phyloP scores from a whole-genome alignment of 352 stramenopile species.

The Phytophthora pistaciae region DNA sequence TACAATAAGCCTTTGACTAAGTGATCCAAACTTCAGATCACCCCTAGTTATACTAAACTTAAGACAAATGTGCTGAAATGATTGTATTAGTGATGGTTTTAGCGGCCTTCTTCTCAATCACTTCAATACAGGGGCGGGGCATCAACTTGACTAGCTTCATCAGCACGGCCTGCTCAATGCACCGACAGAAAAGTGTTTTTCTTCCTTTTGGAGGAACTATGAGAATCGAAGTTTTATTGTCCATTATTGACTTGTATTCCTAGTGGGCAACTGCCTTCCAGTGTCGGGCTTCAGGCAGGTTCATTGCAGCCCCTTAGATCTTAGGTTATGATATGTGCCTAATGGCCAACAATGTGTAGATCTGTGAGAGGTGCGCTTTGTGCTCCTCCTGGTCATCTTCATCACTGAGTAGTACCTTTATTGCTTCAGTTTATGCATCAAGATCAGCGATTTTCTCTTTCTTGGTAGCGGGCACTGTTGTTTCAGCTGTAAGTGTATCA shows the following conservation, averaged over 20 bases:
- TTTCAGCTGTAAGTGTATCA: too few relatives aligned
- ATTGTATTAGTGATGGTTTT: too few relatives aligned
- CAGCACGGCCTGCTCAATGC: too few relatives aligned
- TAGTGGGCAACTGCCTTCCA: conserved; percentile 3
- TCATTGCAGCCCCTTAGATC: conserved; percentile 9
- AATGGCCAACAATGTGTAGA: conserved; percentile 6
- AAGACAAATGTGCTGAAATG: neutral
- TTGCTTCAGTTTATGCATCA: neutral
- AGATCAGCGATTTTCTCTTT: neutral
- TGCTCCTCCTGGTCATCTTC: neutral
- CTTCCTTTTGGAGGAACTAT: neutral
- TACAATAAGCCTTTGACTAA: neutral
- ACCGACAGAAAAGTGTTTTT: neutral
- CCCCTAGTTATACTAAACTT: neutral
- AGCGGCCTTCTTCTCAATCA: too few relatives aligned
- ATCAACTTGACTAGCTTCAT: too few relatives aligned
- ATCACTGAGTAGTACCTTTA: neutral
- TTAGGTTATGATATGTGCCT: conserved; percentile 13
- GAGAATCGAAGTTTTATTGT: conserved; percentile 17
- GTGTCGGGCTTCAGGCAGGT: conserved; percentile 4
- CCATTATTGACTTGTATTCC: conserved; percentile 20
- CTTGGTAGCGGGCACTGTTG: neutral
- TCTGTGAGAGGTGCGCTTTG: conserved; percentile 2
- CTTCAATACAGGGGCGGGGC: too few relatives aligned
- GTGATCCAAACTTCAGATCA: neutral